These are phyloP conservation scores for Ganoderma multipileum DNA, from an alignment of 1,284 basidiomycete species.

Conservation along the genomic window DNA sequence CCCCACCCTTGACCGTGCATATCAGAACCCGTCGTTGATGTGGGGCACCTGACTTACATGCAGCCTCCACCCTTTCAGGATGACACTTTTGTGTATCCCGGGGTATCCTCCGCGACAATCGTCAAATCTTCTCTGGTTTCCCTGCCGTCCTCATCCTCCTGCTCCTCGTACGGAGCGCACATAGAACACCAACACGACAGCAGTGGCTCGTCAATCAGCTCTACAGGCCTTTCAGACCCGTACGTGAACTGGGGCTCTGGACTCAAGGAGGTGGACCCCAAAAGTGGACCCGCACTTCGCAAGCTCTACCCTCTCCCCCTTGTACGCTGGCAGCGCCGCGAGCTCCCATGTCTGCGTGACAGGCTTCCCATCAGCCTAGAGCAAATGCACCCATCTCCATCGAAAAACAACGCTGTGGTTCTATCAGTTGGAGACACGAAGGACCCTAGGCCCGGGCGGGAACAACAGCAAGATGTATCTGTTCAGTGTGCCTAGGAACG, in stretches of 20 bases:
- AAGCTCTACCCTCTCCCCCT: conserved; percentile 32
- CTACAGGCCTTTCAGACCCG: conserved; percentile 20
- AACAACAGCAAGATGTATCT: conserved; percentile 74
- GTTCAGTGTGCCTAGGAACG: conserved; percentile 82
- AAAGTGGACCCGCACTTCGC: conserved; percentile 18
- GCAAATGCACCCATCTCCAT: too few relatives aligned
- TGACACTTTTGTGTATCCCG: conserved; percentile 26
- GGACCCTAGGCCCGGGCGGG: conserved; percentile 24
- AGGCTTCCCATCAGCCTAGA: too few relatives aligned
- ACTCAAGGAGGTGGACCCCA: conserved; percentile 30
- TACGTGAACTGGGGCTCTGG: conserved; percentile 26
- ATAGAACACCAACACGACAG: conserved; percentile 29
- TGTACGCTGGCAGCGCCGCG: too few relatives aligned
- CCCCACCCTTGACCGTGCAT: too few relatives aligned
- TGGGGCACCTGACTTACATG: conserved; percentile 26
- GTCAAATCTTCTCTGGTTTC: conserved; percentile 31
- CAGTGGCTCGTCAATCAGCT: conserved; percentile 30
- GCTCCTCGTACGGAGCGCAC: conserved; percentile 31
- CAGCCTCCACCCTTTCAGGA: conserved; percentile 29
- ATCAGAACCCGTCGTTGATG: too few relatives aligned
- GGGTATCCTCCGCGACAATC: conserved; percentile 39
- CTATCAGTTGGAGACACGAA: too few relatives aligned
- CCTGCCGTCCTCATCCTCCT: conserved; percentile 33
- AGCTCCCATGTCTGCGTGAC: too few relatives aligned
- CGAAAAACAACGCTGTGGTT: too few relatives aligned